Evolutionary conservation across 345 rosid genomes (phyloP), one percentile per base, ranked within the genome.

Genomic region (Populus deltoides): DNA sequence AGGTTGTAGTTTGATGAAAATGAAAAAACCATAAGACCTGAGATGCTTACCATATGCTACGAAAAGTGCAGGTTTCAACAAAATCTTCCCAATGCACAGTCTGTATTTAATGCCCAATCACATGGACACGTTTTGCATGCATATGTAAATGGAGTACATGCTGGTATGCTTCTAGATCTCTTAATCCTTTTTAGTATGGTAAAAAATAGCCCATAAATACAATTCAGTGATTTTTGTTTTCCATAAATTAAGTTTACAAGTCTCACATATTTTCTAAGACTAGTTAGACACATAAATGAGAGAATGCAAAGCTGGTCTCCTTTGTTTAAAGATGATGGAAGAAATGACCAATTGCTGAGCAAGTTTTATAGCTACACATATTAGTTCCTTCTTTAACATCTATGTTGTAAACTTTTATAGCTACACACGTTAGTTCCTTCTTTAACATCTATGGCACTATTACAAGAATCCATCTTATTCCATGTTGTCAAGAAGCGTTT

Each of bases 61-160:
- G 13, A 35, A 76, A 55, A 76, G 63, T 81, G 78, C 85, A 92
- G 97, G 85, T 82, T 88, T 78, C 73, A 85, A 75, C 78, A 82
- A 59, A 67, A 84, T n/a, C 51, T 73, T 15, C n/a, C 85, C 17
- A 72, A 53, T 76, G 76, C 83, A 69, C 39, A 77, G 61, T 41
- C 89, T 61, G 61, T 85, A 65, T 91, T 93, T 66, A 71, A 75
- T 41, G 92, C 86, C 47, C 55, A 73, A 36, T 85, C 94, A 39
- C 83, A 65, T 73, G 97, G 92, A 27, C 96, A 93, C 69, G 85
- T 84, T 77, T 77, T 93, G 77, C 91, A 86, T 79, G 91, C 90
- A 75, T 91, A 87, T 69, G 84, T 89, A 12, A 91, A 93, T 80
- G 93, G 90, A 73, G 78, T 4, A 71, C 71, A 81, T 75, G 78